phyloP scores from a whole-genome alignment of 2,329 filamentous ascomycete genomes.

The Neonectria coccinea region DNA sequence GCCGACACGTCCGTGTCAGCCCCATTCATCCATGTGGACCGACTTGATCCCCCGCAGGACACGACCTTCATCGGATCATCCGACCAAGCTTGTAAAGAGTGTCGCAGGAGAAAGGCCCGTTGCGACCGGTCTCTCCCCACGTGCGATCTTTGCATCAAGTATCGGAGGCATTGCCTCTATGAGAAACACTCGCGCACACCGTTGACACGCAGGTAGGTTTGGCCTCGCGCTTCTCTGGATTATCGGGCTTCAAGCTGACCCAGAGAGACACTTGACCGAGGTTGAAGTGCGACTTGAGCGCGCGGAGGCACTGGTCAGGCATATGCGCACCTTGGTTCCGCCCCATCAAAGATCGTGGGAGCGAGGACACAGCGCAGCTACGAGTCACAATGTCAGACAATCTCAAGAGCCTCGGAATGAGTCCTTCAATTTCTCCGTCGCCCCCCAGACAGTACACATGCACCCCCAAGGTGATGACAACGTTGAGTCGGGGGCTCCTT shows the following conservation, averaged over 20 bases:
- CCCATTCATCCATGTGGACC: slow-evolving; percentile 7
- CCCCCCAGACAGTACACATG: neutral
- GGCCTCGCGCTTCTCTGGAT: neutral
- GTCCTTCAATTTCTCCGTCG: slow-evolving; percentile 34
- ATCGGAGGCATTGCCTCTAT: slow-evolving; percentile 60
- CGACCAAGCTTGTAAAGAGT: slow-evolving; percentile 56
- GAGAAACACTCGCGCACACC: slow-evolving; percentile 61
- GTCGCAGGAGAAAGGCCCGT: slow-evolving; percentile 54
- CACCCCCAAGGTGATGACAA: slow-evolving; percentile 1
- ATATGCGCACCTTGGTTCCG: slow-evolving; percentile 47
- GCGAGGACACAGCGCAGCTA: neutral
- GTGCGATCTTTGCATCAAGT: slow-evolving; percentile 56
- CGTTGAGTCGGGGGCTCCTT: neutral
- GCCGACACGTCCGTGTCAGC: slow-evolving; percentile 1
- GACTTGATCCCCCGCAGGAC: slow-evolving; percentile 10
- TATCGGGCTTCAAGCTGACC: slow-evolving; percentile 22
- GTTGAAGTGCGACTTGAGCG: slow-evolving; percentile 56
- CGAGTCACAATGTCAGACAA: neutral
- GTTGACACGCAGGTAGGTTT: slow-evolving; percentile 57
- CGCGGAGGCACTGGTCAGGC: slow-evolving; percentile 48
- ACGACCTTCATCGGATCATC: slow-evolving; percentile 40
- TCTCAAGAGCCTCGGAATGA: slow-evolving; percentile 3
- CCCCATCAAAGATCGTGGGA: slow-evolving; percentile 40
- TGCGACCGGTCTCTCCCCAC: slow-evolving; percentile 54
- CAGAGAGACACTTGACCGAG: slow-evolving; percentile 54